Conservation (phyloP, 768 basidiomycete species). For the Boletus eberwhitei region DNA sequence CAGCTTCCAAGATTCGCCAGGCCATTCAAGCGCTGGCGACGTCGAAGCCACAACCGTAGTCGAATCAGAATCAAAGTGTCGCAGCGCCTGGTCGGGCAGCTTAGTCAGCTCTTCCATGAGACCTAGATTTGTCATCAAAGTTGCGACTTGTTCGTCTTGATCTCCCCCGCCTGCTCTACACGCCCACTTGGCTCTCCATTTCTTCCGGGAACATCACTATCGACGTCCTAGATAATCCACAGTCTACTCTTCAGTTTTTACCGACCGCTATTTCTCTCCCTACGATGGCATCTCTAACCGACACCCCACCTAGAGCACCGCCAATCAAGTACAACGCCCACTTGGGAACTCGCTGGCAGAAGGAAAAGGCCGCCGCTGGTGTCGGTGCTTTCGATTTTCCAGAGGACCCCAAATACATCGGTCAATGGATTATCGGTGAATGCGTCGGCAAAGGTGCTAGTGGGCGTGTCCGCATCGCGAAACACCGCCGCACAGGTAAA, state of each 20-base stretch:
- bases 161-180: conserved; percentile 7
- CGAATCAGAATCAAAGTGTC: too few species aligned
- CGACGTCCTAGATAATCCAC: not conserved
- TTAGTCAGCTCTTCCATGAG: not conserved
- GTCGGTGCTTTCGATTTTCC: conserved; percentile 73
- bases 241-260: conserved; percentile 7
- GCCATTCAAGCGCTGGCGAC: not conserved
- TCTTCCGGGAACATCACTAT: conserved; percentile 15
- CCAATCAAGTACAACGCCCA: conserved; percentile 69
- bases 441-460: conserved; percentile 93
- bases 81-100: too few species aligned
- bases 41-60: too few species aligned
- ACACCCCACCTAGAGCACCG: conserved; percentile 66
- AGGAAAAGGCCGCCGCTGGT: conserved; percentile 81
- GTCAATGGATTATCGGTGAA: conserved; percentile 91
- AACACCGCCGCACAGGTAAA: conserved; percentile 79
- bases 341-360: conserved; percentile 81
- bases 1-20: conserved; percentile 6
- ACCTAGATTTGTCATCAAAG: not conserved
- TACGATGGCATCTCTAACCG: conserved; percentile 32
- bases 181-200: not conserved
- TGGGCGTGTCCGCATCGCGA: conserved; percentile 92
- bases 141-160: not conserved
- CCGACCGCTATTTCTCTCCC: too few species aligned
- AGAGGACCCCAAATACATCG: conserved; percentile 81